Evolutionary conservation across 345 rosid genomes (phyloP), one percentile per base, ranked within the genome.

Genomic region (Eucalyptus pauciflora): DNA sequence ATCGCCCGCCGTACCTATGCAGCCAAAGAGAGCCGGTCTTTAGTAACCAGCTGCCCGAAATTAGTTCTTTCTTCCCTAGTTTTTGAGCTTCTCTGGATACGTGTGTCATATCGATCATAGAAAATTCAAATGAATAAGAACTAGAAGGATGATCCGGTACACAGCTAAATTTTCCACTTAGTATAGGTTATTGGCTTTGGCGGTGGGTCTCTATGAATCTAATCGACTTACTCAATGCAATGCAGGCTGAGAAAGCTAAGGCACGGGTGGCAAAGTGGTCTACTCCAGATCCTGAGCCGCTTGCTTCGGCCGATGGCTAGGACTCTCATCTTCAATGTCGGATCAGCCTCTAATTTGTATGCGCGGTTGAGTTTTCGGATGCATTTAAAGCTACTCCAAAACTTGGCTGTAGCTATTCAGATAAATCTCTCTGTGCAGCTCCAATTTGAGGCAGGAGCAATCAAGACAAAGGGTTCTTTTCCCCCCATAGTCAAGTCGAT

Each of bases 231-330:
- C 2, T 33, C 60, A 3, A 54, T 54, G 27, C 52, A 27, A 60
- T 90, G 90, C 88, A 89, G 92, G 93, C 92, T 18, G 90, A 90
- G 86, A 91, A 90, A 37, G 94, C 93, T 51, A 56, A 85, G 24
- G 60, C 15, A n/a, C 88, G 92, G 7, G 88, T 90, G 2, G 86
- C 87, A 16, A 90, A 71, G 60, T 92, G 92, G 92, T 91, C 92
- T 37, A 24, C 71, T 41, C 76, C 87, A 60, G 67, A 60, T 25
- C 67, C 15, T 10, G n/a, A 60, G 67, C 14, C 67, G 7, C 67
- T 25, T 60, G 67, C 67, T 60, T 27, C 31, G n/a, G 67, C 67
- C 67, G 4, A 60, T 60, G 67, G 67, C 31, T 60, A 60, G 67
- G 29, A 60, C 31, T 60, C 67, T 11, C 31, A 25, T 60, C 31